phyloP scores from a whole-genome alignment of 192 early-diverging fungal species.

The Kappamyces sp. region DNA sequence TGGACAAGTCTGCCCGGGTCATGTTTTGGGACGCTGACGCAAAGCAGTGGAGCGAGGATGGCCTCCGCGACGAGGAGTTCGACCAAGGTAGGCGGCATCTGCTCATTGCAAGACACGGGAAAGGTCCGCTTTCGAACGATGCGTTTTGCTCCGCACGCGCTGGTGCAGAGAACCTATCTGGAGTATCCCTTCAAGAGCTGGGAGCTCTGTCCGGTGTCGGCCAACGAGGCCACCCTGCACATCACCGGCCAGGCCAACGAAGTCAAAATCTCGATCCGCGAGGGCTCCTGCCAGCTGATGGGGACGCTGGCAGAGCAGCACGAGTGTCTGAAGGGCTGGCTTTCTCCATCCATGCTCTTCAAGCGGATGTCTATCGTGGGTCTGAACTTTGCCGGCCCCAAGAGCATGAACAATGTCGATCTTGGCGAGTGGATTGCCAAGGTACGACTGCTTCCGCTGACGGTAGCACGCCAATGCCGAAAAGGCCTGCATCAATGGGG shows the following conservation, averaged over 20 bases:
- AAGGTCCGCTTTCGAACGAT: conserved; percentile 41
- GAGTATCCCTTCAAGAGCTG: conserved; percentile 44
- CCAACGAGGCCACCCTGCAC: conserved; percentile 23
- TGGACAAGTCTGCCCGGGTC: conserved; percentile 37
- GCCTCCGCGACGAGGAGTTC: conserved; percentile 44
- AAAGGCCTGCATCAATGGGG: conserved; percentile 28
- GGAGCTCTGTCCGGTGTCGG: conserved; percentile 23
- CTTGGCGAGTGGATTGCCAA: conserved; percentile 41
- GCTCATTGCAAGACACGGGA: conserved; percentile 20
- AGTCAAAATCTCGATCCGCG: conserved; percentile 34
- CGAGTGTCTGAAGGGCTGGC: conserved; percentile 19
- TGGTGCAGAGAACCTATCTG: conserved; percentile 35
- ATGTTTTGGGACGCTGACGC: conserved; percentile 36
- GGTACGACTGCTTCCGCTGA: conserved; percentile 20
- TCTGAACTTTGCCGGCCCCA: conserved; percentile 39
- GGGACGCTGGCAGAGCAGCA: conserved; percentile 23
- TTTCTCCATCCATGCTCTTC: conserved; percentile 34
- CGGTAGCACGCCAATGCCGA: conserved; percentile 36
- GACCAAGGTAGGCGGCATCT: conserved; percentile 28
- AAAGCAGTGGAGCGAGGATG: conserved; percentile 40
- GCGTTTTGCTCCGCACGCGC: conserved; percentile 42
- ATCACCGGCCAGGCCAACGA: conserved; percentile 37
- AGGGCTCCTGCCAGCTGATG: conserved; percentile 33
- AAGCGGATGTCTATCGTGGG: conserved; percentile 39
- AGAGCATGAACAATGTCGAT: conserved; percentile 33